Conservation (phyloP, 805 yeast genomes). For the Wickerhamiella spandovensis region DNA sequence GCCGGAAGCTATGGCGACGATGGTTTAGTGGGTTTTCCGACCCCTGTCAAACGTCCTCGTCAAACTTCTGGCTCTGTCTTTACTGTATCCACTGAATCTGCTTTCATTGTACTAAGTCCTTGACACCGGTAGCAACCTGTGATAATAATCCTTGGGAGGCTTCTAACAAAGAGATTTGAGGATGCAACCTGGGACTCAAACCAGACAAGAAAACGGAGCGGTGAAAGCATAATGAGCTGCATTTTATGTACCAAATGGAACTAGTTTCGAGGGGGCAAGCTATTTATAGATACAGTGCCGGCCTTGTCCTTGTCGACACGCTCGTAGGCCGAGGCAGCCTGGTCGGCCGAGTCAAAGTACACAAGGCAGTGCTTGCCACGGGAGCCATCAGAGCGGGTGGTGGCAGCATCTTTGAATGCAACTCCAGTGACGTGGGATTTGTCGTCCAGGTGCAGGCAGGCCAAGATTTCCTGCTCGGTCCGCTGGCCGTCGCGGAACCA, state of each 20-base stretch:
- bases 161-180: too few species aligned
- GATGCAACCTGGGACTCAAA: too few species aligned
- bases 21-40: too few species aligned
- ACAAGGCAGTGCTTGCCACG: constrained; percentile 25
- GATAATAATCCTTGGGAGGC: too few species aligned
- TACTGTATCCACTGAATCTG: too few species aligned
- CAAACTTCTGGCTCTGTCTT: too few species aligned
- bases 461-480: constrained; percentile 22
- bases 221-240: not conserved
- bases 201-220: too few species aligned
- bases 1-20: too few species aligned
- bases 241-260: not conserved
- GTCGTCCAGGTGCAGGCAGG: constrained; percentile 24
- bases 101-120: too few species aligned
- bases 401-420: constrained; percentile 14
- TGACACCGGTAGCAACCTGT: too few species aligned
- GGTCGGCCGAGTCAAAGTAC: constrained; percentile 25
- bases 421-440: constrained; percentile 22
- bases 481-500: constrained; percentile 29
- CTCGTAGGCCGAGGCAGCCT: constrained; percentile 25
- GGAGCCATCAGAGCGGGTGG: constrained; percentile 17
- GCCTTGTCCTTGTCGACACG: constrained; percentile 24
- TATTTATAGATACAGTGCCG: constrained; percentile 15
- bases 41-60: too few species aligned
- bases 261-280: not conserved